phyloP scores from a whole-genome alignment of 169 alveolate genomes.

The Toxoplasma gondii region DNA sequence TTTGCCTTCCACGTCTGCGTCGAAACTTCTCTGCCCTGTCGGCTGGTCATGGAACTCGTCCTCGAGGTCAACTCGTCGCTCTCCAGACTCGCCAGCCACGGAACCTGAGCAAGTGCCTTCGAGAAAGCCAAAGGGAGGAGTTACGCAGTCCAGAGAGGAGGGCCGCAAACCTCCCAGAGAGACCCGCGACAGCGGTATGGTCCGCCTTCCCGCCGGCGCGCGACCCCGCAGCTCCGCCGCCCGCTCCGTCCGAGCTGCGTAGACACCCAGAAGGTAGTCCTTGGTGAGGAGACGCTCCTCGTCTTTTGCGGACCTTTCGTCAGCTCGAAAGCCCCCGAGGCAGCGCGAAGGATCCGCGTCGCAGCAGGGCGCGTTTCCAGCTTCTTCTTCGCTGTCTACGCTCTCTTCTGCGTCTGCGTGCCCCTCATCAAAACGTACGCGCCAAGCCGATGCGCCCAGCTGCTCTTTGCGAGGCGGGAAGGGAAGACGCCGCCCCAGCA shows the following conservation, averaged over 20 bases:
- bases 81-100: too few species aligned
- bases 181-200: background rate
- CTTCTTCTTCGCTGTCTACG: conserved; percentile 12
- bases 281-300: background rate
- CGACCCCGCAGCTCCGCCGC: background rate
- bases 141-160: background rate
- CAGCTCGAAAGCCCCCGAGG: too few species aligned
- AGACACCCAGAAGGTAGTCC: background rate
- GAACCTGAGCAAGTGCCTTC: background rate
- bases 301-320: background rate
- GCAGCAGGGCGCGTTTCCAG: background rate
- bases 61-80: background rate
- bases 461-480: conserved; percentile 35
- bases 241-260: background rate
- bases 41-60: background rate
- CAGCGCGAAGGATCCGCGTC: background rate
- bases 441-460: conserved; percentile 31
- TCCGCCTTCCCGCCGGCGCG: background rate
- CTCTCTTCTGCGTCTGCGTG: background rate
- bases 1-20: background rate
- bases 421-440: background rate
- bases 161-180: background rate
- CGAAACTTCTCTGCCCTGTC: background rate
- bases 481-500: conserved; percentile 55
- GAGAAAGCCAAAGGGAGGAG: conserved; percentile 10